Evolutionary conservation across 2,329 filamentous ascomycete genomes (phyloP), one percentile per base, ranked within the genome.

Genomic region (Pseudogymnoascus destructans): DNA sequence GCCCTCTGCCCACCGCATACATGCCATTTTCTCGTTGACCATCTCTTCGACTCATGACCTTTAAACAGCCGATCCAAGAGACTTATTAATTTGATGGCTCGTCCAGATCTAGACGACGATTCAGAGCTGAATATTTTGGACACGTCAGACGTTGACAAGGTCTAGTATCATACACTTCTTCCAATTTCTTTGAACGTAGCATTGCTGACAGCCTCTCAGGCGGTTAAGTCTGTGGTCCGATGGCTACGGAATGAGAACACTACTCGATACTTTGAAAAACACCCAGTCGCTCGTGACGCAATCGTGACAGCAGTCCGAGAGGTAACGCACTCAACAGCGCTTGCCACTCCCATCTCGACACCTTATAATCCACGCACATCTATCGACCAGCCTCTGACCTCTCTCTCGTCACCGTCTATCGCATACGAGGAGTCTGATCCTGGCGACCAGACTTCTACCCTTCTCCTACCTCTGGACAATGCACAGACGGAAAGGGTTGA

Each of bases 171-270:
- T 58, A 23, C 49, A 33, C 52, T 46, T 38, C 49, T 38, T 25
- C 33, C 11, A 42, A 27, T 56, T 57, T 25, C 46, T 56, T 38
- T 17, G 30, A 17, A 59, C 40, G 17, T n/a, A 59, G 52, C 38
- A 56, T 59, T 59, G 56, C 59, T 59, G 32, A 61, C 32, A 57
- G 57, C 57, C 17, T 54, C 25, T 52, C 30, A 59, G 57, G 52
- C 13, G 25, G 27, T 61, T 15, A 38, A 49, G 33, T 52, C 54
- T 40, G 23, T n/a, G 33, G 58, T 61, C 55, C 33, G 55, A 55
- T 60, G 23, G 60, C 60, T 60, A 30, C 33, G 25, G 55, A 61
- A 55, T 55, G 55, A 59, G 33, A 61, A 57, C 58, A 61, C 54
- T 13, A 59, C 60, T 32, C 17, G 25, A 58, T 59, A 60, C 58